Conservation (phyloP, 345 rosid genomes). For the Populus tremula region DNA sequence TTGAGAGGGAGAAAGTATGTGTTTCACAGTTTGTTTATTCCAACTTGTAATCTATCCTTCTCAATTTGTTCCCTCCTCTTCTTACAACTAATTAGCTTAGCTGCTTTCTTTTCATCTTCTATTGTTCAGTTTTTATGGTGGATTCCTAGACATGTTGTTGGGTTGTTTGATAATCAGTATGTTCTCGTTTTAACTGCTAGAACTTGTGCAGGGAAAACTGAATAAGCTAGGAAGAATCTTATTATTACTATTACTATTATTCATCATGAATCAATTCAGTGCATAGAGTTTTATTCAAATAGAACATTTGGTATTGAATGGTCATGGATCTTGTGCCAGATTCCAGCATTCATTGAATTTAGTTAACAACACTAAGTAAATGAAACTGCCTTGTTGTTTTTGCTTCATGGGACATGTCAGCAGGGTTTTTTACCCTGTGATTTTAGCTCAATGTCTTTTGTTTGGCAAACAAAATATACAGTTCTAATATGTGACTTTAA, state of each 20-base stretch:
- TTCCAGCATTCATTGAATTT: too few species aligned
- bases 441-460: too few species aligned
- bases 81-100: not conserved
- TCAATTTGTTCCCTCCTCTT: too few species aligned
- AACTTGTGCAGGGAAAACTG: not conserved
- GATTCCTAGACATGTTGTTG: not conserved
- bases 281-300: not conserved
- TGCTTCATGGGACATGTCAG: too few species aligned
- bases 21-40: not conserved
- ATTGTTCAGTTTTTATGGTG: not conserved
- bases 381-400: too few species aligned
- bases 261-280: not conserved
- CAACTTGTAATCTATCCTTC: not conserved
- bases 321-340: too few species aligned
- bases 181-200: not conserved
- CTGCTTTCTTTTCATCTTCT: not conserved
- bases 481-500: too few species aligned
- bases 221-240: not conserved
- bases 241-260: not conserved
- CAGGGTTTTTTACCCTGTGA: too few species aligned
- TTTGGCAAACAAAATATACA: too few species aligned
- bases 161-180: not conserved
- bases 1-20: constrained; percentile 92
- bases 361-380: too few species aligned
- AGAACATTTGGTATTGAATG: too few species aligned